Conservation (phyloP, 768 basidiomycete genomes). For the Hygrocybe punicea region DNA sequence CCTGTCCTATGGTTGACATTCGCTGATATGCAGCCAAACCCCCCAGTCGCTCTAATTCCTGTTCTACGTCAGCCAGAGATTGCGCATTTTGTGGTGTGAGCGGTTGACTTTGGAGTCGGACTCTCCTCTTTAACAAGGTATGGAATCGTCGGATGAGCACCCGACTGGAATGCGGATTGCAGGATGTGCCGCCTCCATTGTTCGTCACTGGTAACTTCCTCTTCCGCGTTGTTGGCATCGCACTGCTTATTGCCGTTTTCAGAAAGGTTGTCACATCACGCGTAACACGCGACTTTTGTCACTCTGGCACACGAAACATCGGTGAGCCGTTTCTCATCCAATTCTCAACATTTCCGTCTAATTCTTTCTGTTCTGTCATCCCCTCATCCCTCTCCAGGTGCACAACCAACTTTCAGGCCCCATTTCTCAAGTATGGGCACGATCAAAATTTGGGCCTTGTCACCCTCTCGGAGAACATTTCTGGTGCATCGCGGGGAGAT, state of each 20-base stretch:
- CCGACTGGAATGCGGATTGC: conserved; percentile 59
- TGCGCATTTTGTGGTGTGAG: conserved; percentile 21
- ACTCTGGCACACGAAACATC: no score
- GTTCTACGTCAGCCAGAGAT: conserved; percentile 51
- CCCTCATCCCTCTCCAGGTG: no score
- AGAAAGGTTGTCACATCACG: no score
- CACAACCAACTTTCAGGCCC: no score
- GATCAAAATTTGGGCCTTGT: no score
- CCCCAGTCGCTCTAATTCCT: conserved; percentile 65
- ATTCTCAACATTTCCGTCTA: no score
- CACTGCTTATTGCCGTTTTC: neutral
- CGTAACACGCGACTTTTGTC: neutral
- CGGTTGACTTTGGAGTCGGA: conserved; percentile 43
- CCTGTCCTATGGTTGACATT: conserved; percentile 81
- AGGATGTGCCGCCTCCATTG: conserved; percentile 36
- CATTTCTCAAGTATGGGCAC: no score
- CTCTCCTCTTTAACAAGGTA: conserved; percentile 66
- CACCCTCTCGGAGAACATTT: no score
- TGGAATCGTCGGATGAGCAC: conserved; percentile 79
- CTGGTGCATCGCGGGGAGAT: no score
- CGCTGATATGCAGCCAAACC: conserved; percentile 78
- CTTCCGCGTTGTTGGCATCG: conserved; percentile 44
- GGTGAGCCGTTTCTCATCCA: no score
- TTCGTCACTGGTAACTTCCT: conserved; percentile 46
- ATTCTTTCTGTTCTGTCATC: no score